Evolutionary conservation across 2,329 filamentous ascomycete species (phyloP), one percentile per base, ranked within the genome.

Genomic region (Xylariomycetidae sp.): DNA sequence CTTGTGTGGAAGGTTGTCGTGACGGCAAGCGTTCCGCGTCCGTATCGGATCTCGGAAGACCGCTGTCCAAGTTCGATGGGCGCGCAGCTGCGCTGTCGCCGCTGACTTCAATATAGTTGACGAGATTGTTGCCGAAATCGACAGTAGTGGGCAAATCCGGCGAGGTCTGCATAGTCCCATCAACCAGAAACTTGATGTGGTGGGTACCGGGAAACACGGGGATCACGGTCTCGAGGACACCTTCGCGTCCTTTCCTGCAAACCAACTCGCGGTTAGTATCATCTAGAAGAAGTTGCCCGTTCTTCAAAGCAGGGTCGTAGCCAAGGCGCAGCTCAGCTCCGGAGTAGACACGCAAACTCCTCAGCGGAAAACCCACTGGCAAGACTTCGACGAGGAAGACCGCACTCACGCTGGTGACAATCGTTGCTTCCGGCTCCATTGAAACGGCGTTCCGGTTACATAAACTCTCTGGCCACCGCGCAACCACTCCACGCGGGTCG

Each of bases 31-130:
- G 43, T 37, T 48, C 28, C 40, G 48, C 45, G 25, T 56, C 53
- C 28, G 54, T 56, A 23, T 50, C 44, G 2, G 46, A 35, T 42
- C 46, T 47, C 40, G 51, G 35, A 38, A 50, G 43, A n/a, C 50
- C 31, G n/a, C 45, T 31, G 32, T 56, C 55, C 29, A 58, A 49
- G 20, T 46, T 49, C 4, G 50, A 32, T 14, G 52, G 47, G 4
- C 56, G 38, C 4, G 50, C 48, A 3, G 45, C 38, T 3, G 56
- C 43, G 12, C 50, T 43, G 10, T 60, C 66, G 6, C 85, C 78
- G 50, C 75, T 85, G 42, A 96, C 85, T 65, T 98, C 92, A 53
- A 98, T 86, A 58, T 96, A 98, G 63, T 98, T 98, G 61, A 98
- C 90, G 13, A 98, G 71, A 56, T 95, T 94, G 64, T 96, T 96